phyloP scores from a whole-genome alignment of 2,329 filamentous ascomycete genomes.

The Fusarium napiforme region DNA sequence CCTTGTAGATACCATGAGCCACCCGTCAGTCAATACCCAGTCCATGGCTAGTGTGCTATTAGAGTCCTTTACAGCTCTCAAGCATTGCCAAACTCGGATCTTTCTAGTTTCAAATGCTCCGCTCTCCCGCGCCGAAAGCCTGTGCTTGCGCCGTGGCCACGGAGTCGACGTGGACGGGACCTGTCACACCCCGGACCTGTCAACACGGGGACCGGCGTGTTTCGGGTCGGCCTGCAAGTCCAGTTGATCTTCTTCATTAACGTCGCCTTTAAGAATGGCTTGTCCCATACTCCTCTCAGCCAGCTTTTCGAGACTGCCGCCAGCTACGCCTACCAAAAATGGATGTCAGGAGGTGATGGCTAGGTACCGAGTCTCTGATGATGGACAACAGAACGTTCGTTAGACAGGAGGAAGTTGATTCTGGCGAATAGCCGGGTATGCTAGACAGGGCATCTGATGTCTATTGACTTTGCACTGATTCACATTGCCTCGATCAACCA shows the following conservation, averaged over 20 bases:
- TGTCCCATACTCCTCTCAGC: constrained; percentile 4
- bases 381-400: not conserved
- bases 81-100: not conserved
- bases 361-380: not conserved
- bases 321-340: constrained; percentile 14
- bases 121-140: not conserved
- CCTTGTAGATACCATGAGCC: constrained; percentile 4
- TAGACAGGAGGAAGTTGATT: not conserved
- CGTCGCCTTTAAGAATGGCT: constrained; percentile 7
- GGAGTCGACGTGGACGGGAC: constrained; percentile 2
- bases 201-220: constrained; percentile 20
- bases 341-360: not conserved
- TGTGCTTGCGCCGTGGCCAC: constrained; percentile 15
- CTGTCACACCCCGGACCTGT: constrained; percentile 10
- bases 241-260: not conserved
- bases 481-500: not conserved
- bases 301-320: constrained; percentile 15
- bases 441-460: not conserved
- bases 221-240: constrained; percentile 20
- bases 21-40: not conserved
- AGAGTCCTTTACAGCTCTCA: not conserved
- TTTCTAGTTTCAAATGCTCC: not conserved
- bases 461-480: not conserved
- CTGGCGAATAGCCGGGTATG: not conserved
- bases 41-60: not conserved